A percentile compares a stretch with the other conserved stretches of the same genome.
These are phyloP conservation scores for Umbelopsis ramanniana DNA, from an alignment of 192 early-diverging fungal genomes.

Conservation along the genomic window DNA sequence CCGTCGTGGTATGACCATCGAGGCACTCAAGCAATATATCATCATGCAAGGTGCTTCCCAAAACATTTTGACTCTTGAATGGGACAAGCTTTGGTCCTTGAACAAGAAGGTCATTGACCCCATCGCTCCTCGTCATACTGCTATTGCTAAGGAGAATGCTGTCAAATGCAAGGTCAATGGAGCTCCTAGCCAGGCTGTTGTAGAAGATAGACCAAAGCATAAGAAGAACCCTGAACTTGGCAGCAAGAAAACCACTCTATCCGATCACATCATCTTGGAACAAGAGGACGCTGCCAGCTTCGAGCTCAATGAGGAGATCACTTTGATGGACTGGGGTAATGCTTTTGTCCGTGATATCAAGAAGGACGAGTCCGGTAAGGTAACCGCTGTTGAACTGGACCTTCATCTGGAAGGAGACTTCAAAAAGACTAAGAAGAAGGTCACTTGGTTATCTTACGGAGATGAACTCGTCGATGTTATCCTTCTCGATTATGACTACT, in stretches of 20 bases:
- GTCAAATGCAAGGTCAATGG: conserved; percentile 70
- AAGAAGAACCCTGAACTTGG: conserved; percentile 98
- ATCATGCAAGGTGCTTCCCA: conserved; percentile 98
- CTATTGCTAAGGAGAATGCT: conserved; percentile 69
- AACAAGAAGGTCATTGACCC: conserved; percentile 99
- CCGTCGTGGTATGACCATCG: conserved; percentile 97
- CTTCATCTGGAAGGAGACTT: conserved; percentile 94
- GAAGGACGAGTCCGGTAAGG: conserved; percentile 57
- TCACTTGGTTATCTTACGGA: conserved; percentile 88
- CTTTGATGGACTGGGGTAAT: conserved; percentile 99
- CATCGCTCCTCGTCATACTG: conserved; percentile 89
- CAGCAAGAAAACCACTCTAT: conserved; percentile 81
- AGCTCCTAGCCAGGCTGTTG: conserved; percentile 54
- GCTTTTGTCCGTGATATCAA: conserved; percentile 82
- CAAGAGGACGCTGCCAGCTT: conserved; percentile 86
- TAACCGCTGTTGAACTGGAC: conserved; percentile 66
- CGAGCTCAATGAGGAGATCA: conserved; percentile 88
- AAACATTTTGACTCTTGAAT: conserved; percentile 90
- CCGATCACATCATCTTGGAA: conserved; percentile 78
- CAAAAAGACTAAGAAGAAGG: conserved; percentile 98
- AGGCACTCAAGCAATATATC: conserved; percentile 95
- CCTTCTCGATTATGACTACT: conserved; percentile 94
- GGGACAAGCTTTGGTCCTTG: conserved; percentile 99
- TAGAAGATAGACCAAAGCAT: conserved; percentile 81
- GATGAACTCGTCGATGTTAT: conserved; percentile 65